A percentile compares a stretch with the other conserved stretches of the same genome.
These are phyloP conservation scores for Phytophthora aleatoria DNA, from an alignment of 352 stramenopile species.

Conservation along the genomic window DNA sequence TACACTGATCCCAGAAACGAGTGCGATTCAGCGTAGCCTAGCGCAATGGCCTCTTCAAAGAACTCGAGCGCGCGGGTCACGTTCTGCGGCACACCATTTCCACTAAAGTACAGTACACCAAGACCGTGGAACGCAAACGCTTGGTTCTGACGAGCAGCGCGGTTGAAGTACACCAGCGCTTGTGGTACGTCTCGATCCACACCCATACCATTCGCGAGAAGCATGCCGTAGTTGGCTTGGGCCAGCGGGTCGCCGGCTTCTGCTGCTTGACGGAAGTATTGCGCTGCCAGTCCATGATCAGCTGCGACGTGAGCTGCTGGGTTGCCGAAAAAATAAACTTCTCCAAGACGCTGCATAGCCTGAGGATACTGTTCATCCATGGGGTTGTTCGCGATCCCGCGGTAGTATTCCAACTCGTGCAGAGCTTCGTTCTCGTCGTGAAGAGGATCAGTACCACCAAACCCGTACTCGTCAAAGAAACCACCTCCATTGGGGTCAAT, in stretches of 20 bases:
- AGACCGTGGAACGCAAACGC: conserved; percentile 73
- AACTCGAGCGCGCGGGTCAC: conserved; percentile 59
- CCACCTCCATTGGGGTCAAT: conserved; percentile 17
- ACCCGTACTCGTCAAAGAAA: conserved; percentile 32
- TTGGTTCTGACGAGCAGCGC: conserved; percentile 54
- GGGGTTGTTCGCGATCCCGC: conserved; percentile 57
- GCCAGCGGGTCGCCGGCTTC: conserved; percentile 65
- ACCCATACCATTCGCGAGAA: conserved; percentile 72
- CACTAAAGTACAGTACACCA: conserved; percentile 64
- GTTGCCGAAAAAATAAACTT: conserved; percentile 80
- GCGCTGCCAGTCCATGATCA: conserved; percentile 53
- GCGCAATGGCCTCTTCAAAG: conserved; percentile 61
- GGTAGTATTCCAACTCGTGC: conserved; percentile 71
- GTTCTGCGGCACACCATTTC: conserved; percentile 61
- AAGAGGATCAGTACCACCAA: conserved; percentile 19
- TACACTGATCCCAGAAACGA: conserved; percentile 73
- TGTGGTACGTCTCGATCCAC: conserved; percentile 58
- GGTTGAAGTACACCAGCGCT: conserved; percentile 66
- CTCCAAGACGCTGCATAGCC: conserved; percentile 66
- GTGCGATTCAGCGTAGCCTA: conserved; percentile 71
- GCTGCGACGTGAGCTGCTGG: conserved; percentile 52
- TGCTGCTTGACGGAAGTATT: conserved; percentile 72
- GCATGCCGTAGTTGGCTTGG: conserved; percentile 75
- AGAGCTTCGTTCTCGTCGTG: conserved; percentile 46
- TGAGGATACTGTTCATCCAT: conserved; percentile 62